Percentiles rank a stretch among this genome's conserved stretches.
Evolutionary conservation across 129 eudicot species (phyloP).

Genomic region (Lactuca sativa): DNA sequence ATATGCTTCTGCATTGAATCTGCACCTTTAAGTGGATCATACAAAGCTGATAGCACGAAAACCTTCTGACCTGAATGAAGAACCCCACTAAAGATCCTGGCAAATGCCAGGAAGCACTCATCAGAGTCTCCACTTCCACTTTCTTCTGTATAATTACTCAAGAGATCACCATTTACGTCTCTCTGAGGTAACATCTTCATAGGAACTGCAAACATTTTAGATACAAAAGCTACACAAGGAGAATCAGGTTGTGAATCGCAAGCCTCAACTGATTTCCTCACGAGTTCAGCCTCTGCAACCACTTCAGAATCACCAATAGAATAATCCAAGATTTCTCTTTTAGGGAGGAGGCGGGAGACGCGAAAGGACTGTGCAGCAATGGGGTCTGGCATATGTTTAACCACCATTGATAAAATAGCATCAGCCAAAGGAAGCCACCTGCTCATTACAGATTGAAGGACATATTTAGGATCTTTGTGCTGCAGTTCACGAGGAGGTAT

Average conservation of each 20-base stretch:
- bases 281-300: conserved; percentile 71
- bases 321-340: conserved; percentile 56
- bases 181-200: conserved; percentile 73
- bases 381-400: conserved; percentile 81
- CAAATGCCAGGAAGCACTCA: conserved; percentile 94
- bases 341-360: conserved; percentile 79
- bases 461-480: conserved; percentile 72
- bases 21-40: conserved; percentile 68
- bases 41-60: conserved; percentile 79
- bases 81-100: conserved; percentile 87
- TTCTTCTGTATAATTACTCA: conserved; percentile 44
- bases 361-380: conserved; percentile 69
- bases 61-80: conserved; percentile 66
- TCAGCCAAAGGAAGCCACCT: conserved; percentile 92
- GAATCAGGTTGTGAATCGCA: conserved; percentile 72
- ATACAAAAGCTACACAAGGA: conserved; percentile 86
- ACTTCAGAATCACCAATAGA: conserved; percentile 44
- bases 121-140: conserved; percentile 63
- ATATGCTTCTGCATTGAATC: conserved; percentile 76
- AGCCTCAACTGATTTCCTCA: conserved; percentile 74
- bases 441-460: conserved; percentile 87
- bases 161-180: conserved; percentile 55
- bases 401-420: conserved; percentile 82
- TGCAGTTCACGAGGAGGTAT: conserved; percentile 84
- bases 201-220: conserved; percentile 96